Evolutionary conservation across 352 stramenopile species (phyloP).

Genomic region (Phytopythium boreale): DNA sequence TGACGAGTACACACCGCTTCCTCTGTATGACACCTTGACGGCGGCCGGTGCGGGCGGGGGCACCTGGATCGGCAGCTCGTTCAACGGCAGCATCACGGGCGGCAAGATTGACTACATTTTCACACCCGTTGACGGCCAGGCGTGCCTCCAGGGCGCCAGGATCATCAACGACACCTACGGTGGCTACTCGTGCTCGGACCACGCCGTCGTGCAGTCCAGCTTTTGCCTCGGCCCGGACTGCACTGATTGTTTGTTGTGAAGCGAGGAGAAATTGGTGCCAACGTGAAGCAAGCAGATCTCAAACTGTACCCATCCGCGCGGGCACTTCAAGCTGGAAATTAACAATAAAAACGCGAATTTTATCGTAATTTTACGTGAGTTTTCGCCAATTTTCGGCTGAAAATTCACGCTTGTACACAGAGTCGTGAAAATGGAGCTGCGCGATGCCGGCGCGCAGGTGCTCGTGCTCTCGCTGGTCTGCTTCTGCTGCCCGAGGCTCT

Average conservation of each 20-base stretch:
- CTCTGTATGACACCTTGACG: constrained; percentile 61
- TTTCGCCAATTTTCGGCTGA: neutral
- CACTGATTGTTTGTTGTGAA: neutral
- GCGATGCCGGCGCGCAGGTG: constrained; percentile 17
- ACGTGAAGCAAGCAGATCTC: neutral
- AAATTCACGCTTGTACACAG: neutral
- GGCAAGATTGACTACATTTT: constrained; percentile 77
- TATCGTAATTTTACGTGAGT: neutral
- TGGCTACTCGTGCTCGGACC: constrained; percentile 57
- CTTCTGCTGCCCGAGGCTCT: constrained; percentile 53
- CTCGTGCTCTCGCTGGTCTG: constrained; percentile 36
- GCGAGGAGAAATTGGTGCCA: neutral
- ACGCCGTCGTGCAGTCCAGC: constrained; percentile 51
- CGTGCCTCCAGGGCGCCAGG: constrained; percentile 33
- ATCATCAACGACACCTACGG: constrained; percentile 47
- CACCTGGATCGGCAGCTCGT: constrained; percentile 67
- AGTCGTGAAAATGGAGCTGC: neutral
- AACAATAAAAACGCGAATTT: neutral
- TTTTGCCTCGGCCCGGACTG: constrained; percentile 50
- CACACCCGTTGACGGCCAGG: constrained; percentile 35
- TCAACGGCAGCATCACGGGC: constrained; percentile 23
- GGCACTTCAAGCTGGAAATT: neutral
- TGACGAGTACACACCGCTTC: constrained; percentile 31
- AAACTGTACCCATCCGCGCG: neutral
- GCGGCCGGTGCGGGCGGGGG: constrained; percentile 30